Evolutionary conservation across 2,329 filamentous ascomycete species (phyloP).

Genomic region (Aureobasidium vineae): DNA sequence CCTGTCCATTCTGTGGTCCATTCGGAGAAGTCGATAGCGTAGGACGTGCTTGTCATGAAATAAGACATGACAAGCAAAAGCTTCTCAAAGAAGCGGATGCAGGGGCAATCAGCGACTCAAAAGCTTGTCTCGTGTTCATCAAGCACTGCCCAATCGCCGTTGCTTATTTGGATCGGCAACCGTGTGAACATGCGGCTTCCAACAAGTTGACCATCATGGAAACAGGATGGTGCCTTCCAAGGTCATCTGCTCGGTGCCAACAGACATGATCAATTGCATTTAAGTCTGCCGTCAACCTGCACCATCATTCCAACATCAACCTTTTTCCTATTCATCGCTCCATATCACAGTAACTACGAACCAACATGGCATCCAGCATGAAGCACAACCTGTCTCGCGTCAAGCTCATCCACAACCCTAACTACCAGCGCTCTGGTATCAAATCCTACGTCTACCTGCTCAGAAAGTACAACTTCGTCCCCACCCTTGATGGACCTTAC

Average conservation of each 20-base stretch:
- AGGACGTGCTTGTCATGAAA: background rate
- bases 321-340: slow-evolving; percentile 14
- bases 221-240: slow-evolving; percentile 4
- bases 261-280: background rate
- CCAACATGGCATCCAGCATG: slow-evolving; percentile 27
- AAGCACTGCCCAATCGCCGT: slow-evolving; percentile 14
- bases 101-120: slow-evolving; percentile 14
- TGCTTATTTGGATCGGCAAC: slow-evolving; percentile 15
- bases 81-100: slow-evolving; percentile 1
- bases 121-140: slow-evolving; percentile 22
- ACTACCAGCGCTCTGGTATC: slow-evolving; percentile 35
- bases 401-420: slow-evolving; percentile 34
- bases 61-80: slow-evolving; percentile 11
- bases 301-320: slow-evolving; percentile 31
- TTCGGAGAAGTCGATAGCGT: background rate
- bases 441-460: slow-evolving; percentile 36
- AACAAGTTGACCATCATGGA: slow-evolving; percentile 3
- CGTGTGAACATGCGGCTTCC: slow-evolving; percentile 1
- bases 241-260: slow-evolving; percentile 7
- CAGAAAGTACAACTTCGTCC: slow-evolving; percentile 53
- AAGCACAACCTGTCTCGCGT: slow-evolving; percentile 32
- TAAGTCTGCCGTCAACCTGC: slow-evolving; percentile 29
- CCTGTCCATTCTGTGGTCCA: background rate
- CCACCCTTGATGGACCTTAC: slow-evolving; percentile 63
- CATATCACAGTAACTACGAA: slow-evolving; percentile 29